Evolutionary conservation across 176 grass and related monocot genomes (phyloP).

Genomic region (Carex littledalei): DNA sequence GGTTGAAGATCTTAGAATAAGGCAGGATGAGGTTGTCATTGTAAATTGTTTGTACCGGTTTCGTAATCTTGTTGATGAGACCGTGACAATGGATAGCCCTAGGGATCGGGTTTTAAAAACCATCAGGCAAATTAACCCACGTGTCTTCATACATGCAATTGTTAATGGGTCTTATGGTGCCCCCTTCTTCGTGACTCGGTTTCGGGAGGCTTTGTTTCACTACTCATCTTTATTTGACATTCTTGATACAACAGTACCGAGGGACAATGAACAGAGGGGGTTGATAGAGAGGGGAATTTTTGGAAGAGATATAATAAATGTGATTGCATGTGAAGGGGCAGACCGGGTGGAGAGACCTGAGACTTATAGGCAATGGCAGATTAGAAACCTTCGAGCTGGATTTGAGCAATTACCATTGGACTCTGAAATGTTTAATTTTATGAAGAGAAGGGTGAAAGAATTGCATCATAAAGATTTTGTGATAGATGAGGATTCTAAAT

Average conservation of each 20-base stretch:
- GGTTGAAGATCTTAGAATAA: conserved; percentile 37
- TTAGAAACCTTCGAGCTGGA: conserved; percentile 21
- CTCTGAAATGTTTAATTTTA: conserved; percentile 2
- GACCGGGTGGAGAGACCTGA: conserved; percentile 22
- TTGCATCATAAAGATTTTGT: conserved; percentile 27
- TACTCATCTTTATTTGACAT: conserved; percentile 57
- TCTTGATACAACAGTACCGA: conserved; percentile 40
- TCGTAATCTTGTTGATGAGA: conserved; percentile 48
- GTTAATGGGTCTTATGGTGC: conserved; percentile 46
- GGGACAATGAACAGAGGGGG: conserved; percentile 29
- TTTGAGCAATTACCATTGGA: conserved; percentile 23
- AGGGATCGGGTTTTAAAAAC: conserved; percentile 42
- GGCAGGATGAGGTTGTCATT: conserved; percentile 35
- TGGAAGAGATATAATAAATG: conserved; percentile 24
- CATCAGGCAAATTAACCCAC: conserved; percentile 46
- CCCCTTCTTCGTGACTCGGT: conserved; percentile 46
- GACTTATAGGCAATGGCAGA: conserved; percentile 26
- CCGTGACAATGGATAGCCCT: conserved; percentile 35
- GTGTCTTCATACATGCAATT: conserved; percentile 35
- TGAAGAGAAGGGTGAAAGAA: conserved; percentile 20
- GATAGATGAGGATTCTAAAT: conserved; percentile 23
- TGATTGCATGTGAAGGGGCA: conserved; percentile 23
- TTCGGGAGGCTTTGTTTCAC: conserved; percentile 51
- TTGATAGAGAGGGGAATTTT: conserved; percentile 27
- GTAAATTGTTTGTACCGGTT: conserved; percentile 43